Percentiles rank a stretch among this genome's conserved stretches.
phyloP scores from a whole-genome alignment of 2,329 filamentous ascomycete species.

The Coniella lustricola region DNA sequence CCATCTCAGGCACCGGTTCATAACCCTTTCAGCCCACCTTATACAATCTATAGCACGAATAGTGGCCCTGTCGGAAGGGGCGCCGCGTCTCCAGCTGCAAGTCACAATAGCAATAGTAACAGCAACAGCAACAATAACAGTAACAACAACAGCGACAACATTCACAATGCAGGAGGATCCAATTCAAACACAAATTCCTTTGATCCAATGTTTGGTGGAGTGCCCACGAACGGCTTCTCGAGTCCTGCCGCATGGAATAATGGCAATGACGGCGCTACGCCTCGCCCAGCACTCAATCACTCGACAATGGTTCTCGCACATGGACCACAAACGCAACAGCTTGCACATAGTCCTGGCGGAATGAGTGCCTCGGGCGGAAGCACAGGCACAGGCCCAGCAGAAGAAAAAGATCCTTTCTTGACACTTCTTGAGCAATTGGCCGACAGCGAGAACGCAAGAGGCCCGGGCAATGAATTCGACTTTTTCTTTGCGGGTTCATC shows the following conservation, averaged over 20 bases:
- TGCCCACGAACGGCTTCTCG: slow-evolving; percentile 47
- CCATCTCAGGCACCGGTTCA: slow-evolving; percentile 23
- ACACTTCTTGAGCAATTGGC: slow-evolving; percentile 74
- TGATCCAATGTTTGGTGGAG: slow-evolving; percentile 54
- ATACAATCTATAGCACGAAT: slow-evolving; percentile 26
- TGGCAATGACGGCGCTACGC: slow-evolving; percentile 26
- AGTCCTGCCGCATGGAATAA: slow-evolving; percentile 46
- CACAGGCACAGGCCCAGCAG: slow-evolving; percentile 39
- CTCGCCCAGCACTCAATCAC: slow-evolving; percentile 11
- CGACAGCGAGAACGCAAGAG: slow-evolving; percentile 66
- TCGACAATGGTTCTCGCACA: slow-evolving; percentile 9
- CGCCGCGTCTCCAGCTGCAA: slow-evolving; percentile 27
- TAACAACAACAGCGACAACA: slow-evolving; percentile 25
- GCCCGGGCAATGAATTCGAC: slow-evolving; percentile 67
- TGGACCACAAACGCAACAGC: slow-evolving; percentile 5
- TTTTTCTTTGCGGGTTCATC: slow-evolving; percentile 53
- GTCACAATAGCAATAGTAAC: slow-evolving; percentile 24
- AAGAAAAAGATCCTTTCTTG: slow-evolving; percentile 76
- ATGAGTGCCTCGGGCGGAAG: slow-evolving; percentile 42
- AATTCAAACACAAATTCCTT: slow-evolving; percentile 31
- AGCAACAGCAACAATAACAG: slow-evolving; percentile 24
- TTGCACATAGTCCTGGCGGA: slow-evolving; percentile 37
- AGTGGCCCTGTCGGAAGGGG: slow-evolving; percentile 13
- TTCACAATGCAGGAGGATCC: slow-evolving; percentile 24
- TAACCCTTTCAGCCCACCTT: slow-evolving; percentile 32